Conservation (phyloP, 371 early-diverging fungal species). For the Umbelopsis sp. region DNA sequence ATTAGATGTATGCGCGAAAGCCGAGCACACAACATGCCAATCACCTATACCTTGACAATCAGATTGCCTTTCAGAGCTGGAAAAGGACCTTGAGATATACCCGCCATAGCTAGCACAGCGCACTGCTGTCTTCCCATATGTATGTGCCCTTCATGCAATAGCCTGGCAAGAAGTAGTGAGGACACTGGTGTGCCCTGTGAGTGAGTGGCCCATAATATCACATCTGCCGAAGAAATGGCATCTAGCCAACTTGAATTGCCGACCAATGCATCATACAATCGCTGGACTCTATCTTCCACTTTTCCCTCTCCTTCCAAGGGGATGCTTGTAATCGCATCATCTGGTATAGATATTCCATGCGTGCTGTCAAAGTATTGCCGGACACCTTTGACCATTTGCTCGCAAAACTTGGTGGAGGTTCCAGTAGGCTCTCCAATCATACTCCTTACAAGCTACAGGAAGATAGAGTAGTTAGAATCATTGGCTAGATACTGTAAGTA, state of each 20-base stretch:
- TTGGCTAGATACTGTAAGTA: background rate
- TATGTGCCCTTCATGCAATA: conserved; percentile 74
- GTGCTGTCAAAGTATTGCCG: conserved; percentile 58
- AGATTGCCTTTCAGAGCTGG: conserved; percentile 81
- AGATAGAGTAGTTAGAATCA: background rate
- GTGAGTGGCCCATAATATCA: conserved; percentile 89
- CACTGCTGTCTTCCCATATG: conserved; percentile 71
- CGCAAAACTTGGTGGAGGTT: conserved; percentile 85
- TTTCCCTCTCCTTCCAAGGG: conserved; percentile 92
- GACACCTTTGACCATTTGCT: conserved; percentile 77
- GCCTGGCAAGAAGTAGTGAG: conserved; percentile 72
- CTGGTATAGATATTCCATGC: conserved; percentile 63
- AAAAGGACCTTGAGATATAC: conserved; percentile 91
- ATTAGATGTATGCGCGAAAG: background rate
- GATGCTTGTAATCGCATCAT: conserved; percentile 72
- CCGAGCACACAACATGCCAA: background rate
- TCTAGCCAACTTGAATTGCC: conserved; percentile 54
- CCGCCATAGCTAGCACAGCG: conserved; percentile 90
- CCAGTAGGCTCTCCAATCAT: conserved; percentile 95
- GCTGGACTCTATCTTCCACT: conserved; percentile 82
- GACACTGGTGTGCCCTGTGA: conserved; percentile 95
- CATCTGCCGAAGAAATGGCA: conserved; percentile 73
- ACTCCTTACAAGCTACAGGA: conserved; percentile 60
- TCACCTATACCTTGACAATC: conserved; percentile 66
- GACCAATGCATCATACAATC: conserved; percentile 71